Evolutionary conservation across 192 early-diverging fungal species (phyloP).

Genomic region (Diversispora epigaea): DNA sequence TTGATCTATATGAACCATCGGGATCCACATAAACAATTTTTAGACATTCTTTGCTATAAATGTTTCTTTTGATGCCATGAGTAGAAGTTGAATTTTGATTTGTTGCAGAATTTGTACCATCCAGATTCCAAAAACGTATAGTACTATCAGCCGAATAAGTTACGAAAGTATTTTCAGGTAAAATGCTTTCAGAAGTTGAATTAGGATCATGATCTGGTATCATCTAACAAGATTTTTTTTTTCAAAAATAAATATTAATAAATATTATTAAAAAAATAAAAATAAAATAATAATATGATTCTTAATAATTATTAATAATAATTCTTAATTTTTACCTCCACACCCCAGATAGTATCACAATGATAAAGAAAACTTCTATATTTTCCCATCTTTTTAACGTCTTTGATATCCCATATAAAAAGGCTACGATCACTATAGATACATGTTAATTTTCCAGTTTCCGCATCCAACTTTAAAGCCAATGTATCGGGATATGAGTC

Average conservation of each 20-base stretch:
- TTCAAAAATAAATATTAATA: no score
- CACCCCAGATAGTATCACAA: constrained; percentile 79
- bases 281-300: neutral
- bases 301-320: neutral
- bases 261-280: no score
- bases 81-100: neutral
- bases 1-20: constrained; percentile 35
- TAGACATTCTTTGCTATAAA: constrained; percentile 34
- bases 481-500: constrained; percentile 59
- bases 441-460: constrained; percentile 51
- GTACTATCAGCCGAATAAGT: constrained; percentile 79
- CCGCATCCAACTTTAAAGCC: constrained; percentile 57
- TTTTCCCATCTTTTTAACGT: constrained; percentile 53
- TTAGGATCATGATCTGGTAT: constrained; percentile 32
- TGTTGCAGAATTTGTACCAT: constrained; percentile 34
- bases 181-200: neutral
- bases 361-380: constrained; percentile 67
- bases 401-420: constrained; percentile 70
- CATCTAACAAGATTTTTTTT: constrained; percentile 48
- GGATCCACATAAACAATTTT: constrained; percentile 41
- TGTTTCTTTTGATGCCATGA: neutral
- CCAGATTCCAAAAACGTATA: constrained; percentile 77
- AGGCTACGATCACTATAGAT: constrained; percentile 73
- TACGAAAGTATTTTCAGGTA: constrained; percentile 63
- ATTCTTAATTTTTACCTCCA: constrained; percentile 57